Percentiles rank a stretch among this genome's conserved stretches.
Conservation (phyloP, 768 basidiomycete genomes). For the Kwoniella dejecticola region DNA sequence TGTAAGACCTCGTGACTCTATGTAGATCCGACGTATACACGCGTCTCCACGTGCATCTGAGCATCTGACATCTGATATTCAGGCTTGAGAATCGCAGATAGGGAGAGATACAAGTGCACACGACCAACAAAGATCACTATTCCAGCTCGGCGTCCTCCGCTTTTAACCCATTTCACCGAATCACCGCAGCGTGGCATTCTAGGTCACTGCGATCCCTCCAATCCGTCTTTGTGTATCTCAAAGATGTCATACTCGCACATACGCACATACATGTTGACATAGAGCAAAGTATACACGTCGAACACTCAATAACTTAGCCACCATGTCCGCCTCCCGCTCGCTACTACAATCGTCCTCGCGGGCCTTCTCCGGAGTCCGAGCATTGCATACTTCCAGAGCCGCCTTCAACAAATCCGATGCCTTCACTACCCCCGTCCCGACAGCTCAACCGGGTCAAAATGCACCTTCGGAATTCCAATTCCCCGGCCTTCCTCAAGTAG, state of each 20-base stretch:
- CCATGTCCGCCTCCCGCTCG: constrained; percentile 12
- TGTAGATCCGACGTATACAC: too few species aligned
- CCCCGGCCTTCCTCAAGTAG: constrained; percentile 58
- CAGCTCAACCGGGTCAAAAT: constrained; percentile 11
- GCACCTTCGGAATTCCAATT: constrained; percentile 14
- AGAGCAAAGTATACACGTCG: too few species aligned
- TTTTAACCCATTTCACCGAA: neutral
- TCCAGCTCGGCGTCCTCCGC: neutral
- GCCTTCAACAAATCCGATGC: constrained; percentile 8
- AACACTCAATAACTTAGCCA: neutral
- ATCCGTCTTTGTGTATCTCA: constrained; percentile 18
- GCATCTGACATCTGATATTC: too few species aligned
- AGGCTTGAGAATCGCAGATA: too few species aligned
- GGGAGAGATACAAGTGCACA: too few species aligned
- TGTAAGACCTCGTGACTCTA: too few species aligned
- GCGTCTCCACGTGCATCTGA: too few species aligned
- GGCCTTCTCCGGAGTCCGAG: constrained; percentile 3
- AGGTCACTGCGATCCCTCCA: neutral
- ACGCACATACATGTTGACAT: neutral
- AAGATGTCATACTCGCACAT: neutral
- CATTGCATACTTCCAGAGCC: constrained; percentile 14
- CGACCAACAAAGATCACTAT: too few species aligned
- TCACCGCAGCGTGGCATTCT: constrained; percentile 3
- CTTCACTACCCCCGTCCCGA: constrained; percentile 9
- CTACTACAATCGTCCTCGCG: constrained; percentile 4